A percentile compares a stretch with the other conserved stretches of the same genome.
phyloP scores from a whole-genome alignment of 257 asterid genomes.

The Salvia hispanica region DNA sequence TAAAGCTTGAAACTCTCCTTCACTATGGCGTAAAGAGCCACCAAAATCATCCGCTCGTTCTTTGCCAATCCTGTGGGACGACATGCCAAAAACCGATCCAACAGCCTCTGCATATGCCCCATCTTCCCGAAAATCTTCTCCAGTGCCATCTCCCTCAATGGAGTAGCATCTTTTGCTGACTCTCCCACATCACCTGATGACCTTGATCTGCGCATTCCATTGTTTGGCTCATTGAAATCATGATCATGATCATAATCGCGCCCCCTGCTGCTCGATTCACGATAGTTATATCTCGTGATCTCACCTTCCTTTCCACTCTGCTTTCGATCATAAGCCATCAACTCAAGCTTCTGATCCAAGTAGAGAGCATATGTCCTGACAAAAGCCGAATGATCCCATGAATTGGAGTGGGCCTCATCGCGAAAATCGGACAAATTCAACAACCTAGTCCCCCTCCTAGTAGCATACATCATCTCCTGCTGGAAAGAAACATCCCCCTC shows the following conservation, averaged over 20 bases:
- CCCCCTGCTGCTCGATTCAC: constrained; percentile 49
- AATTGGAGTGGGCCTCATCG: constrained; percentile 80
- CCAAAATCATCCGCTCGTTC: constrained; percentile 74
- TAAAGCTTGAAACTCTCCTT: constrained; percentile 75
- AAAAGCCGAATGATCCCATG: constrained; percentile 84
- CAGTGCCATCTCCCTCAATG: constrained; percentile 68
- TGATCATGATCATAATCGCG: constrained; percentile 58
- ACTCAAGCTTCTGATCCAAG: constrained; percentile 76
- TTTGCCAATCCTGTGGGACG: constrained; percentile 76
- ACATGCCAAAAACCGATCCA: constrained; percentile 72
- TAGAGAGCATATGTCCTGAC: constrained; percentile 67
- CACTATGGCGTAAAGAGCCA: constrained; percentile 64
- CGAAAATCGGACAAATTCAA: constrained; percentile 79
- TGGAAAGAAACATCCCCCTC: constrained; percentile 71
- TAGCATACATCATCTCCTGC: constrained; percentile 77
- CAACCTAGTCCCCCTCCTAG: constrained; percentile 71
- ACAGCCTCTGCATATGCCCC: constrained; percentile 78
- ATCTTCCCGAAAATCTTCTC: constrained; percentile 74
- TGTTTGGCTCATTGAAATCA: constrained; percentile 48
- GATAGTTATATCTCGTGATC: constrained; percentile 37
- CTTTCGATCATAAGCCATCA: constrained; percentile 60
- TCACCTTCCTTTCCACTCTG: constrained; percentile 48
- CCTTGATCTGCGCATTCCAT: constrained; percentile 72
- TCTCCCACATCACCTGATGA: constrained; percentile 72
- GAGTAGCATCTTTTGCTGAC: constrained; percentile 56